phyloP scores from a whole-genome alignment of 83 land plant genomes.

The Picea engelmannii region DNA sequence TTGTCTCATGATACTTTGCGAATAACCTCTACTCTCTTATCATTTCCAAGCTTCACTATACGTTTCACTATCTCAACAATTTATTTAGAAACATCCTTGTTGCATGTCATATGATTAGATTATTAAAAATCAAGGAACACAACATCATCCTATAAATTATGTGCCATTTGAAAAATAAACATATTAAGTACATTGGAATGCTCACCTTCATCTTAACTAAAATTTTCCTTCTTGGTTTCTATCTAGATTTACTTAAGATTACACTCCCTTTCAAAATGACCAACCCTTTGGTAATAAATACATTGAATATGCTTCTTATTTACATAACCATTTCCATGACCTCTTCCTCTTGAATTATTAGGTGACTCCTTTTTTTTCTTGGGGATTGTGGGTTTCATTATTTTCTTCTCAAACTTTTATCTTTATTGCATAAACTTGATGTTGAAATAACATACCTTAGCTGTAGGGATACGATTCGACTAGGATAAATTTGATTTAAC shows the following conservation, averaged over 20 bases:
- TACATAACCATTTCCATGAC: neutral
- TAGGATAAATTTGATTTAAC: too few relatives aligned
- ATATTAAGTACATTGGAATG: neutral
- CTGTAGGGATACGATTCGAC: too few relatives aligned
- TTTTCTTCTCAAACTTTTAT: too few relatives aligned
- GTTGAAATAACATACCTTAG: too few relatives aligned
- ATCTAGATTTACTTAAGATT: neutral
- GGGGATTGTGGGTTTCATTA: too few relatives aligned
- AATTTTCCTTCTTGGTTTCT: neutral
- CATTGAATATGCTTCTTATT: neutral
- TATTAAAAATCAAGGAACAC: neutral
- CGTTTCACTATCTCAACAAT: too few relatives aligned
- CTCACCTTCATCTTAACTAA: neutral
- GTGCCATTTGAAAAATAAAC: neutral
- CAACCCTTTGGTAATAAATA: neutral
- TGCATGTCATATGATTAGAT: neutral
- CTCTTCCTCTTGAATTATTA: neutral
- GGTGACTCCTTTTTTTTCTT: neutral
- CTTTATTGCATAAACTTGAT: too few relatives aligned
- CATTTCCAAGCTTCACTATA: too few relatives aligned
- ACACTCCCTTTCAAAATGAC: neutral
- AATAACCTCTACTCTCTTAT: too few relatives aligned
- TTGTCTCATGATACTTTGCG: too few relatives aligned
- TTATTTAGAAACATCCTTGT: too few relatives aligned
- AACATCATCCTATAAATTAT: neutral